A percentile compares a stretch with the other conserved stretches of the same genome.
phyloP scores from a whole-genome alignment of 352 stramenopile genomes.

The Blastocystis sp. region DNA sequence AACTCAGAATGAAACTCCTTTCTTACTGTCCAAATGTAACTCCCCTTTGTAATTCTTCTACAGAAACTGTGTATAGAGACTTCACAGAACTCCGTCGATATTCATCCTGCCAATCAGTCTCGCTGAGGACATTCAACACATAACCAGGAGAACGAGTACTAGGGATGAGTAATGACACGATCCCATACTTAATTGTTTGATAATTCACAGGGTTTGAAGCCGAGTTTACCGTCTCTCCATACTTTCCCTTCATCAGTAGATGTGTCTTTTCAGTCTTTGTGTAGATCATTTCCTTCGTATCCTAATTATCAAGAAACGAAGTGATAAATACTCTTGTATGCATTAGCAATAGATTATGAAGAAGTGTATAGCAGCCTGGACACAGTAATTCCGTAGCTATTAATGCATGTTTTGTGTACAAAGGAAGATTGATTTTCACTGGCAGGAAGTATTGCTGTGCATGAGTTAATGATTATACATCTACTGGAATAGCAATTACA shows the following conservation, averaged over 20 bases:
- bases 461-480: neutral
- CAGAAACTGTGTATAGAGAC: conserved; percentile 9
- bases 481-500: conserved; percentile 12
- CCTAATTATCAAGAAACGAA: neutral
- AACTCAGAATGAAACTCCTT: neutral
- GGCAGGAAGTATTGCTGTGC: conserved; percentile 9
- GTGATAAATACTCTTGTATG: conserved; percentile 1
- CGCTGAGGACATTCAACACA: conserved; percentile 15
- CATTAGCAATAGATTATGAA: conserved; percentile 45
- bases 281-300: conserved; percentile 31
- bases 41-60: neutral
- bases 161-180: neutral
- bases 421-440: conserved; percentile 12
- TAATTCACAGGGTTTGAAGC: conserved; percentile 2
- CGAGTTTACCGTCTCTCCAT: neutral
- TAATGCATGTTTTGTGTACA: conserved; percentile 29
- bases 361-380: conserved; percentile 26
- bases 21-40: conserved; percentile 30
- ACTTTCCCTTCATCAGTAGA: conserved; percentile 43
- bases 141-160: conserved; percentile 29
- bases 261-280: conserved; percentile 28
- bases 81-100: conserved; percentile 13
- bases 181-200: conserved; percentile 24
- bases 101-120: conserved; percentile 14
- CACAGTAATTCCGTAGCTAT: conserved; percentile 31